Percentiles rank a stretch among this genome's conserved stretches.
Conservation (phyloP, 129 eudicot species). For the Flaveria robusta region DNA sequence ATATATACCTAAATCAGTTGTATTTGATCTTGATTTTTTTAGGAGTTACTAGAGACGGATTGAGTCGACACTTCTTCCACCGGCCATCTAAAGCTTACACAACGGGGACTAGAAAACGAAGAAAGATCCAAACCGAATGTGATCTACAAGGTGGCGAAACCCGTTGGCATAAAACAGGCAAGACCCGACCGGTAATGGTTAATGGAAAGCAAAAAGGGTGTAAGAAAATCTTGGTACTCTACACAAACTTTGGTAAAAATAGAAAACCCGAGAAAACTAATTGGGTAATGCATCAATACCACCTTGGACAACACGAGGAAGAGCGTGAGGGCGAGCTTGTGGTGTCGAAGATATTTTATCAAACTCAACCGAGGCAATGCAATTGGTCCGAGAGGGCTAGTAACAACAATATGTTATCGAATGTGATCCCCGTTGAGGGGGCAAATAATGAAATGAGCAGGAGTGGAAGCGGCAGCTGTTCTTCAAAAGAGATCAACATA, state of each 20-base stretch:
- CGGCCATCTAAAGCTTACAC: slow-evolving; percentile 98
- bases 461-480: slow-evolving; percentile 70
- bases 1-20: too few relatives aligned
- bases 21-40: slow-evolving; percentile 17
- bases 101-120: slow-evolving; percentile 90
- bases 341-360: slow-evolving; percentile 92
- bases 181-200: slow-evolving; percentile 88
- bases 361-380: slow-evolving; percentile 96
- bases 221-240: slow-evolving; percentile 91
- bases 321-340: slow-evolving; percentile 97
- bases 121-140: slow-evolving; percentile 95
- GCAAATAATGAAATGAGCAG: slow-evolving; percentile 43
- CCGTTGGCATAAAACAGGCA: slow-evolving; percentile 98
- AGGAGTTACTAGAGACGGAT: slow-evolving; percentile 96
- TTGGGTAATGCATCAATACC: slow-evolving; percentile 99
- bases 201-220: slow-evolving; percentile 93
- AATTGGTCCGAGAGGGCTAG: slow-evolving; percentile 58
- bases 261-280: slow-evolving; percentile 97
- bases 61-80: slow-evolving; percentile 97
- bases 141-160: slow-evolving; percentile 96
- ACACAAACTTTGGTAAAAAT: slow-evolving; percentile 93
- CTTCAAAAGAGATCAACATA: slow-evolving; percentile 57
- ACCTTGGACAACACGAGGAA: slow-evolving; percentile 89
- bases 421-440: slow-evolving; percentile 29
- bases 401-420: slow-evolving; percentile 26